phyloP scores from a whole-genome alignment of 192 early-diverging fungal genomes.

The Coemansia sp. region DNA sequence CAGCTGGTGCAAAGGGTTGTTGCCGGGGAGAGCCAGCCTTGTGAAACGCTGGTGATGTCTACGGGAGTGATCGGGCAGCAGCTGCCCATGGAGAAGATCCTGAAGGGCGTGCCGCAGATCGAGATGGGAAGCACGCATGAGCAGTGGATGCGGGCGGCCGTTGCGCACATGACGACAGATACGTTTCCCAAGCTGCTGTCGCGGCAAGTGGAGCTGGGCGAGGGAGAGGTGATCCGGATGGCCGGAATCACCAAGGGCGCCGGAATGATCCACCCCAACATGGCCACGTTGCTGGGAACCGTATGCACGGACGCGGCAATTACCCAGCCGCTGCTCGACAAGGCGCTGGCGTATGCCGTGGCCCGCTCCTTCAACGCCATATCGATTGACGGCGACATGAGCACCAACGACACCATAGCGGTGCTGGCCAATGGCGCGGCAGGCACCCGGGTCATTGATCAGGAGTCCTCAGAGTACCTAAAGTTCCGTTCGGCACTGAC shows the following conservation, averaged over 20 bases:
- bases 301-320: constrained; percentile 84
- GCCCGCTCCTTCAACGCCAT: constrained; percentile 95
- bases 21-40: not conserved
- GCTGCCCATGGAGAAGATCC: constrained; percentile 80
- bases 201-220: constrained; percentile 44
- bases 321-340: constrained; percentile 59
- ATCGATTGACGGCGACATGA: constrained; percentile 93
- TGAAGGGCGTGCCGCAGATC: constrained; percentile 55
- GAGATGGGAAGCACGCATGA: constrained; percentile 60
- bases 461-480: constrained; percentile 56
- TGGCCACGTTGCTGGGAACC: constrained; percentile 90
- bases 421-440: constrained; percentile 83
- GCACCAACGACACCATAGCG: constrained; percentile 92
- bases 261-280: constrained; percentile 98
- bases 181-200: constrained; percentile 93
- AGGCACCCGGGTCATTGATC: constrained; percentile 9
- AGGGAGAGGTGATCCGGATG: constrained; percentile 53
- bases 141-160: constrained; percentile 76
- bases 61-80: constrained; percentile 96
- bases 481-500: constrained; percentile 73
- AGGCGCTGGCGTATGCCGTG: constrained; percentile 74
- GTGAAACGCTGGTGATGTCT: constrained; percentile 77
- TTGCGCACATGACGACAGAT: constrained; percentile 96
- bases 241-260: constrained; percentile 96
- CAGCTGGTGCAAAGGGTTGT: constrained; percentile 46